Evolutionary conservation across 2,329 filamentous ascomycete genomes (phyloP), one percentile per base, ranked within the genome.

Genomic region (Aspergillus latus): DNA sequence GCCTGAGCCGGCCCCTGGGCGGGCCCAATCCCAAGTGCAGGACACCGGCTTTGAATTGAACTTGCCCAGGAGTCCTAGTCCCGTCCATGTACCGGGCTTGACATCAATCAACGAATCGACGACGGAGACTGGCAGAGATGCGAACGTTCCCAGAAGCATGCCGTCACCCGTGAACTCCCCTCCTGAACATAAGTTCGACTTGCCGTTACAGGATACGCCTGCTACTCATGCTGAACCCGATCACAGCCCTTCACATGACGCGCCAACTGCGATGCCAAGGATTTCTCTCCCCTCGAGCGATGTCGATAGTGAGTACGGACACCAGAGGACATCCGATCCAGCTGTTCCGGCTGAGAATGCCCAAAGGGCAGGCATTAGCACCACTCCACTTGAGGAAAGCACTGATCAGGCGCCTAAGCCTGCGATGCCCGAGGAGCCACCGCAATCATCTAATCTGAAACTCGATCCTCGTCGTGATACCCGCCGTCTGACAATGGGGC

Each of bases 401-500:
- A 44, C 54, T 30, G 32, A 52, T 16, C 50, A 62, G 7, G 50
- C 59, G 29, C 53, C 64, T n/a, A 50, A 62, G 44, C 58, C 67
- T 15, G 49, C 59, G 29, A 56, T 67, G 32, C 56, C 63, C n/a
- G 65, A 69, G 52, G 68, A 71, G 47, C 51, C 66, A 39, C 47
- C 63, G 28, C 59, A 59, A 55, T 49, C 66, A 34, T 54, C 62
- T 13, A 66, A 62, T 32, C 50, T 66, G 49, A 58, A 59, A 36
- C 50, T 65, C 28, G 70, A 72, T 52, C 55, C 62, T 53, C 70
- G 62, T 36, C 73, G 74, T 54, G 74, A 79, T 64, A 74, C 74
- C 46, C 79, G 78, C 58, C 76, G 83, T 56, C 68, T 85, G 52
- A 85, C 82, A 2, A 80, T 86, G 72, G 83, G 84, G 48, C 68